Conservation (phyloP, 2,329 filamentous ascomycete genomes). For the Colletotrichum sp. region DNA sequence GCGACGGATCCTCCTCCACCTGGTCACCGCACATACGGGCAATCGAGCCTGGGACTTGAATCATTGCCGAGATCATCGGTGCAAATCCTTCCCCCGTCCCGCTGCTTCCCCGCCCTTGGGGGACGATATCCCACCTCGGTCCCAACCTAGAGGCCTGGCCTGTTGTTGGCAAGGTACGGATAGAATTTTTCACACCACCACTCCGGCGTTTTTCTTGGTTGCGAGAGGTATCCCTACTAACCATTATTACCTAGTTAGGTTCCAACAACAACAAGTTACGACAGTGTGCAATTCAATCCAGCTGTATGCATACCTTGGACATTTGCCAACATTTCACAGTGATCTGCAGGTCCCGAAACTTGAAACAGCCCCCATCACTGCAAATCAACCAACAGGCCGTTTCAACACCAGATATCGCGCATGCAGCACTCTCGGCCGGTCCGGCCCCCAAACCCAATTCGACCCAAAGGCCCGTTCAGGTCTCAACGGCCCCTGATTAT, state of each 20-base stretch:
- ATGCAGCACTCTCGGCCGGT: slow-evolving; percentile 13
- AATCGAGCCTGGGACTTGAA: background rate
- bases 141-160: background rate
- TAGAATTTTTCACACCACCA: background rate
- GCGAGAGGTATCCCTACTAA: background rate
- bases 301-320: background rate
- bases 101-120: background rate
- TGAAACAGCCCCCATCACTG: slow-evolving; percentile 10
- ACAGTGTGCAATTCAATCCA: background rate
- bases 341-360: background rate
- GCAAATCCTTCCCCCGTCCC: background rate
- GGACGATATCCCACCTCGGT: background rate
- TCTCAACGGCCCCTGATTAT: background rate
- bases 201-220: background rate
- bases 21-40: background rate
- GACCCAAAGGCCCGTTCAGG: background rate
- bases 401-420: slow-evolving; percentile 4
- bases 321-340: background rate
- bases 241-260: background rate
- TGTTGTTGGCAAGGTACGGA: background rate
- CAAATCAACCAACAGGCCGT: background rate
- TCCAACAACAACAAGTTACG: background rate
- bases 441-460: slow-evolving; percentile 14
- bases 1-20: background rate
- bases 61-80: background rate